A percentile compares a stretch with the other conserved stretches of the same genome.
Conservation (phyloP, 176 grass and related monocot genomes). For the Tillandsia fasciculata region DNA sequence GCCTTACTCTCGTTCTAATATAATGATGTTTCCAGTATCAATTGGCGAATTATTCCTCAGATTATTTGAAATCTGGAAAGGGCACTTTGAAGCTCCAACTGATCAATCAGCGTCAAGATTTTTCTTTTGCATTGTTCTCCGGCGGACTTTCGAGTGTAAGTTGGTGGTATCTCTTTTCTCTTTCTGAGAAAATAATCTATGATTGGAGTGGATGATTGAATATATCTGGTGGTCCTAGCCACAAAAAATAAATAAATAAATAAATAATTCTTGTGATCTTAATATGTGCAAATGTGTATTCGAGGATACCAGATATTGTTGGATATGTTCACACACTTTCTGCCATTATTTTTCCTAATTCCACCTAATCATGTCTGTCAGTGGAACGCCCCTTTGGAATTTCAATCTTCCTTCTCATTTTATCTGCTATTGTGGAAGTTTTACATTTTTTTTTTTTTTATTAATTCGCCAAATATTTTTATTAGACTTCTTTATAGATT, state of each 20-base stretch:
- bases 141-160: conserved; percentile 68
- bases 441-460: too few relatives aligned
- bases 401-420: too few relatives aligned
- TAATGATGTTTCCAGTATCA: conserved; percentile 47
- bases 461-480: too few relatives aligned
- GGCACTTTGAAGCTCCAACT: conserved; percentile 45
- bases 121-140: conserved; percentile 65
- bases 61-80: conserved; percentile 33
- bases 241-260: background rate
- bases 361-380: too few relatives aligned
- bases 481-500: too few relatives aligned
- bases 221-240: background rate
- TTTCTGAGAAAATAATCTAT: background rate
- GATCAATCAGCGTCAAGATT: conserved; percentile 80
- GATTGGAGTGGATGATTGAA: background rate
- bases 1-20: background rate
- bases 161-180: background rate
- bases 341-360: too few relatives aligned
- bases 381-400: too few relatives aligned
- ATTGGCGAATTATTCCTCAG: conserved; percentile 49
- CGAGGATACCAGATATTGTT: too few relatives aligned
- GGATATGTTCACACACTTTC: too few relatives aligned
- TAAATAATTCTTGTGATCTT: background rate
- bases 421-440: too few relatives aligned
- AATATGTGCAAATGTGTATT: background rate